Evolutionary conservation across 805 yeast species (phyloP).

Genomic region (Lachancea dasiensis): DNA sequence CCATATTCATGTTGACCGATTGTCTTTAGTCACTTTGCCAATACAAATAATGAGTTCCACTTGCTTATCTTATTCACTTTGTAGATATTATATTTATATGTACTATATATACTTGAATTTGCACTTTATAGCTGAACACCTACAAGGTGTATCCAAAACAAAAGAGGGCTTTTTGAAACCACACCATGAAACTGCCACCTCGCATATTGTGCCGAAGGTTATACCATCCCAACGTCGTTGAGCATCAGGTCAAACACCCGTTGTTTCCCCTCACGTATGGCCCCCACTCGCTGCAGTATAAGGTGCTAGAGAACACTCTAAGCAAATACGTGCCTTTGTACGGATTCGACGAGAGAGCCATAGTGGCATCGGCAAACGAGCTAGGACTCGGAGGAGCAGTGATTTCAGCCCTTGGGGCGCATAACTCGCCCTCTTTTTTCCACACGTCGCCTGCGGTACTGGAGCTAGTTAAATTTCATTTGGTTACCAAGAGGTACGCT

Average conservation of each 20-base stretch:
- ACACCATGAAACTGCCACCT: not conserved
- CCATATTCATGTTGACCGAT: no score
- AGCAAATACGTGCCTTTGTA: constrained; percentile 25
- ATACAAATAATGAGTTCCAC: no score
- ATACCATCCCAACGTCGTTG: constrained; percentile 25
- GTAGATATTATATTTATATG: not conserved
- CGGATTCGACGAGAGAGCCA: constrained; percentile 31
- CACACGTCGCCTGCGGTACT: constrained; percentile 32
- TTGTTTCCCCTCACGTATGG: constrained; percentile 25
- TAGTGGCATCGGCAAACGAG: constrained; percentile 25
- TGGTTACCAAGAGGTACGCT: constrained; percentile 43
- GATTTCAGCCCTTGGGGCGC: constrained; percentile 27
- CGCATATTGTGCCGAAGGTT: constrained; percentile 12
- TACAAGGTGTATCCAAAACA: not conserved
- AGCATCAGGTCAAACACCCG: constrained; percentile 17
- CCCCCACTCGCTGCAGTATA: constrained; percentile 24
- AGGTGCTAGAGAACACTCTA: constrained; percentile 24
- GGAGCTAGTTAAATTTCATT: constrained; percentile 52
- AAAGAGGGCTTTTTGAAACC: not conserved
- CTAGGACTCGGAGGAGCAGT: constrained; percentile 25
- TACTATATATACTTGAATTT: not conserved
- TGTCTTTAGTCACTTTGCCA: no score
- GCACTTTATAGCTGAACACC: not conserved
- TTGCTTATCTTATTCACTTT: not conserved
- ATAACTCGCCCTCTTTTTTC: constrained; percentile 29